These are phyloP conservation scores for Lodderomyces jiufengensis DNA, from an alignment of 1,139 yeast genomes.

Conservation along the genomic window DNA sequence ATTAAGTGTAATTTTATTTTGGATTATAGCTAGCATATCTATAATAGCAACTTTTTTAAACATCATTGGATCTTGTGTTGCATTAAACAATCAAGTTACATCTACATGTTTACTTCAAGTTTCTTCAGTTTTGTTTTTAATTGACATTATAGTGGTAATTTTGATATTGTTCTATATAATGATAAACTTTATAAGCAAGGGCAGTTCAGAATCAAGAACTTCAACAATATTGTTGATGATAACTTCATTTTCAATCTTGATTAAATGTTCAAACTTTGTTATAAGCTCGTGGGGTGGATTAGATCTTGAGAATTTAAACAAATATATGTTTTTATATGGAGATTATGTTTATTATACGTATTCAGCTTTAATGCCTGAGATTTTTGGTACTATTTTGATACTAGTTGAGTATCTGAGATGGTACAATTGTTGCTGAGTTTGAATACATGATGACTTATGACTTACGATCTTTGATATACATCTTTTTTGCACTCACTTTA, in stretches of 20 bases:
- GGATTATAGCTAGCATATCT: slow-evolving; percentile 5
- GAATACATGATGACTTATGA: too few relatives aligned
- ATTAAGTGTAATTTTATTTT: neutral
- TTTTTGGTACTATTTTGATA: slow-evolving; percentile 3
- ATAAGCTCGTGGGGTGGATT: slow-evolving; percentile 8
- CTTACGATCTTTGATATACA: too few relatives aligned
- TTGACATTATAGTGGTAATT: slow-evolving; percentile 6
- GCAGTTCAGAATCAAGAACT: neutral
- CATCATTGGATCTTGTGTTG: slow-evolving; percentile 7
- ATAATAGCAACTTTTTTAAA: slow-evolving; percentile 7
- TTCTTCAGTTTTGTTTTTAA: slow-evolving; percentile 8
- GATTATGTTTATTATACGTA: slow-evolving; percentile 9
- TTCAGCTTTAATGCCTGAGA: slow-evolving; percentile 8
- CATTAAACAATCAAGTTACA: neutral
- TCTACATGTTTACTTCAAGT: slow-evolving; percentile 4
- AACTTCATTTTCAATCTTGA: slow-evolving; percentile 4
- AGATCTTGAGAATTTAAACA: slow-evolving; percentile 3
- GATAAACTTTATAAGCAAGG: neutral
- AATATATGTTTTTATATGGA: slow-evolving; percentile 10
- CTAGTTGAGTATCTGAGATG: slow-evolving; percentile 6
- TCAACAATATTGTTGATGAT: slow-evolving; percentile 4
- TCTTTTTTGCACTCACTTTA: too few relatives aligned
- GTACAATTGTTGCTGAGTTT: neutral
- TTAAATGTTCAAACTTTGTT: slow-evolving; percentile 9
- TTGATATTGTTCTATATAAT: slow-evolving; percentile 3